Evolutionary conservation across 352 stramenopile species (phyloP).

Genomic region (Phytophthora sp.): DNA sequence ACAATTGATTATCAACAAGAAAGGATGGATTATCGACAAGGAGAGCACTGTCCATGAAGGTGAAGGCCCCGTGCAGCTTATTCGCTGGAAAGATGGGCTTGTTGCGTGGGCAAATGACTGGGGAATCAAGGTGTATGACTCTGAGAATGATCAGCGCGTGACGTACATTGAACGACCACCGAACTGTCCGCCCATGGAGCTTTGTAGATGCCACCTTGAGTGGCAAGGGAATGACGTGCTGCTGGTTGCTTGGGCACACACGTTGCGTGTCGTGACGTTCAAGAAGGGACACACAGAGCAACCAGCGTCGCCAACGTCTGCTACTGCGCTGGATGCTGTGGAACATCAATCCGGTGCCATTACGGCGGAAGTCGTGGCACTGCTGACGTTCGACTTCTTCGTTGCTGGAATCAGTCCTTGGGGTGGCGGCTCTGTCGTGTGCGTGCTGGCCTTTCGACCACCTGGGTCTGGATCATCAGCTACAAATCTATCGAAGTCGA

Average conservation of each 20-base stretch:
- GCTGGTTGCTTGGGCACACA: constrained; percentile 80
- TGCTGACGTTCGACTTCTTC: constrained; percentile 88
- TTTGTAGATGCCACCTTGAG: constrained; percentile 81
- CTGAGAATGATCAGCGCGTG: constrained; percentile 72
- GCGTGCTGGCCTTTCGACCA: constrained; percentile 75
- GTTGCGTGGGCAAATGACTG: constrained; percentile 88
- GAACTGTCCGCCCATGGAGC: constrained; percentile 82
- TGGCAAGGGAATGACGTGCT: constrained; percentile 69
- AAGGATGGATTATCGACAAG: constrained; percentile 90
- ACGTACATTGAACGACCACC: constrained; percentile 85
- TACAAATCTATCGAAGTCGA: constrained; percentile 34
- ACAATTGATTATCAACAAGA: constrained; percentile 87
- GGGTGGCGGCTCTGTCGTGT: constrained; percentile 57
- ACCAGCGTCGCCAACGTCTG: constrained; percentile 43
- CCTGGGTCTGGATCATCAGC: constrained; percentile 47
- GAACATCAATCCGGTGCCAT: constrained; percentile 40
- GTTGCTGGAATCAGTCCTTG: constrained; percentile 77
- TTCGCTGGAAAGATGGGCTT: constrained; percentile 81
- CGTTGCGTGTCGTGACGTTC: constrained; percentile 81
- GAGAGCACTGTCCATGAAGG: constrained; percentile 86
- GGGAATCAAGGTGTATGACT: constrained; percentile 88
- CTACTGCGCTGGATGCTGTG: constrained; percentile 33
- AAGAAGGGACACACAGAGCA: constrained; percentile 45
- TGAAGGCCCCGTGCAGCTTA: constrained; percentile 79
- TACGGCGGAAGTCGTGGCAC: constrained; percentile 70